Conservation (phyloP, 306 rosid species). For the Crataegus laevigata region DNA sequence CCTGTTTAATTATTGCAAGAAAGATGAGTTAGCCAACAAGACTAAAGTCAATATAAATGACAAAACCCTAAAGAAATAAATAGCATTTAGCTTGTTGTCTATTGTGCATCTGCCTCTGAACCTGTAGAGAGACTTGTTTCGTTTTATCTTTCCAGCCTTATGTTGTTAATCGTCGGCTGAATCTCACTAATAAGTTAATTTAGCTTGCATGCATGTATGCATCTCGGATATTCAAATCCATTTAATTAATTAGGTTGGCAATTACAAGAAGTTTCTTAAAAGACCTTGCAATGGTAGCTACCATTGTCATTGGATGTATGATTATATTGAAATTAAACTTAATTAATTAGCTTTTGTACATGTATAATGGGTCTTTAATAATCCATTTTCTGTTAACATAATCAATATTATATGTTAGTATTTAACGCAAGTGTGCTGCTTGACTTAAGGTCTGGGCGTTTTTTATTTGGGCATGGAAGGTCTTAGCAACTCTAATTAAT, state of each 20-base stretch:
- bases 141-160: background rate
- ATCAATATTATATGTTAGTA: background rate
- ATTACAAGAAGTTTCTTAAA: conserved; percentile 21
- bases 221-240: conserved; percentile 4
- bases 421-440: background rate
- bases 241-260: conserved; percentile 12
- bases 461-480: background rate
- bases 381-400: background rate
- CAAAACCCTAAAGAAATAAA: conserved; percentile 11
- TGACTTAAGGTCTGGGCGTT: background rate
- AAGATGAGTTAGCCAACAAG: conserved; percentile 23
- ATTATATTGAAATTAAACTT: background rate
- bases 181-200: conserved; percentile 17
- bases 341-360: conserved; percentile 10
- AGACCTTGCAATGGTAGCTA: background rate
- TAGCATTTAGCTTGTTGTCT: background rate
- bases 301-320: conserved; percentile 13
- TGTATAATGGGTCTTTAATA: background rate
- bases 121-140: background rate
- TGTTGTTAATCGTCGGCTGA: background rate
- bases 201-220: conserved; percentile 11
- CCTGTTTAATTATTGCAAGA: conserved; percentile 12
- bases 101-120: background rate
- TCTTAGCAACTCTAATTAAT: no score
- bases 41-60: conserved; percentile 28